These are phyloP conservation scores for Trametopsis cervina DNA, from an alignment of 768 basidiomycete genomes.

Conservation along the genomic window DNA sequence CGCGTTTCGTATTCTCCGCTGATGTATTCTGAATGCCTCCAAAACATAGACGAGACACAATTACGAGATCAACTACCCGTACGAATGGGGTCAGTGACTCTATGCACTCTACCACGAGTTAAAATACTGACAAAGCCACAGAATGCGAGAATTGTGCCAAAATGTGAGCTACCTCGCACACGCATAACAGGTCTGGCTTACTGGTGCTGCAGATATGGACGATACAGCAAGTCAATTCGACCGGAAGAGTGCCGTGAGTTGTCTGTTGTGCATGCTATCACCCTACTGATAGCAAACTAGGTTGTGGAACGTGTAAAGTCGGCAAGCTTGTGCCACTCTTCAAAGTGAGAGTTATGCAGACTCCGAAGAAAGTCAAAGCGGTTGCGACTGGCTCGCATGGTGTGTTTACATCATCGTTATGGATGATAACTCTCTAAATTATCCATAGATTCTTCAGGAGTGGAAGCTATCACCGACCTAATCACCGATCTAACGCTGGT, in stretches of 20 bases:
- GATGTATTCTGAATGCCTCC: not conserved
- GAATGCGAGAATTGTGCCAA: conserved; percentile 61
- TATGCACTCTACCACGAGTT: not conserved
- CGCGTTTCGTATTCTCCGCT: not conserved
- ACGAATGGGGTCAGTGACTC: conserved; percentile 58
- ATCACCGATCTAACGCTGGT: not conserved
- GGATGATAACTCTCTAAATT: not conserved
- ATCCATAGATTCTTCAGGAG: not conserved
- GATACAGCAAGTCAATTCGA: conserved; percentile 66
- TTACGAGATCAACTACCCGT: conserved; percentile 72
- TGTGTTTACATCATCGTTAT: not conserved
- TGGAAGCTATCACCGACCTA: not conserved
- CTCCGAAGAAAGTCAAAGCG: conserved; percentile 23
- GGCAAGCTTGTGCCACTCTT: conserved; percentile 58
- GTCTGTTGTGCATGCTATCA: not conserved
- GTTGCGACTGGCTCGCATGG: not conserved
- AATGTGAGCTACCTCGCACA: conserved; percentile 51
- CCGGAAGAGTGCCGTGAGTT: conserved; percentile 56
- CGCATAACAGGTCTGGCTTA: too few relatives aligned
- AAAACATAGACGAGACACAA: conserved; percentile 52
- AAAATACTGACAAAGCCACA: conserved; percentile 20
- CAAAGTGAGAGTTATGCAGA: conserved; percentile 28
- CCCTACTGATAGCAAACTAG: conserved; percentile 26
- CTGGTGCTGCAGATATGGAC: conserved; percentile 69
- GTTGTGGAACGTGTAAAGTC: conserved; percentile 58